These are phyloP conservation scores for Diaporthe humulicola DNA, from an alignment of 2,329 filamentous ascomycete genomes.

Conservation along the genomic window DNA sequence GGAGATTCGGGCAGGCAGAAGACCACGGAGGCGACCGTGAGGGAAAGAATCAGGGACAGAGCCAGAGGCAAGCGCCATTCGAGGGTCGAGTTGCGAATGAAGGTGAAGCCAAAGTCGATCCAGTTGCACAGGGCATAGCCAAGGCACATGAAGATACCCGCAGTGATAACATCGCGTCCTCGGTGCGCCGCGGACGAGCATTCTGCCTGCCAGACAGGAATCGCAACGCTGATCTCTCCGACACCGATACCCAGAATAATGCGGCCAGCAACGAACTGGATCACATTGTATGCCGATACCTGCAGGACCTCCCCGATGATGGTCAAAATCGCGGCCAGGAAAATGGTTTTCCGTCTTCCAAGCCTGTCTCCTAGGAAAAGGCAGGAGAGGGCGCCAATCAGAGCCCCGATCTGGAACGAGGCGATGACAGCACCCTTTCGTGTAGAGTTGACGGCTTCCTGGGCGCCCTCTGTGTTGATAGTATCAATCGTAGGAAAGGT, in stretches of 20 bases:
- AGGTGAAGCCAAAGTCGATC: slow-evolving; percentile 41
- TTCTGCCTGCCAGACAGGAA: slow-evolving; percentile 46
- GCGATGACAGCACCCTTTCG: slow-evolving; percentile 45
- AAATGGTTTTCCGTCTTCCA: slow-evolving; percentile 63
- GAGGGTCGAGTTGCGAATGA: slow-evolving; percentile 37
- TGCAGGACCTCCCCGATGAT: slow-evolving; percentile 63
- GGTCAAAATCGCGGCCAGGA: slow-evolving; percentile 63
- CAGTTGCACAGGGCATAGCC: slow-evolving; percentile 40
- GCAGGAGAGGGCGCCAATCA: slow-evolving; percentile 43
- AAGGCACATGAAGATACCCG: slow-evolving; percentile 40
- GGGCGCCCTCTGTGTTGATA: slow-evolving; percentile 54
- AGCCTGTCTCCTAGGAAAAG: slow-evolving; percentile 58
- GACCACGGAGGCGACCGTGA: slow-evolving; percentile 34
- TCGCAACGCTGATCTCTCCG: slow-evolving; percentile 61
- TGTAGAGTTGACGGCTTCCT: slow-evolving; percentile 55
- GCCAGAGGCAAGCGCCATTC: slow-evolving; percentile 40
- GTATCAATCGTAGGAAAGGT: slow-evolving; percentile 65
- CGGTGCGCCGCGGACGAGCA: slow-evolving; percentile 42
- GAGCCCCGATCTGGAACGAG: slow-evolving; percentile 43
- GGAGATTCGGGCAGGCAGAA: slow-evolving; percentile 41
- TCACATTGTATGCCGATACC: slow-evolving; percentile 58
- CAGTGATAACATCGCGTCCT: slow-evolving; percentile 43
- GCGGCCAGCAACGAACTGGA: slow-evolving; percentile 65
- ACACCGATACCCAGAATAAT: slow-evolving; percentile 65
- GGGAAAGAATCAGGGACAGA: slow-evolving; percentile 35